Percentiles rank a stretch among this genome's conserved stretches.
These are phyloP conservation scores for Arthroderma sp. DNA, from an alignment of 2,329 filamentous ascomycete species.

Conservation along the genomic window DNA sequence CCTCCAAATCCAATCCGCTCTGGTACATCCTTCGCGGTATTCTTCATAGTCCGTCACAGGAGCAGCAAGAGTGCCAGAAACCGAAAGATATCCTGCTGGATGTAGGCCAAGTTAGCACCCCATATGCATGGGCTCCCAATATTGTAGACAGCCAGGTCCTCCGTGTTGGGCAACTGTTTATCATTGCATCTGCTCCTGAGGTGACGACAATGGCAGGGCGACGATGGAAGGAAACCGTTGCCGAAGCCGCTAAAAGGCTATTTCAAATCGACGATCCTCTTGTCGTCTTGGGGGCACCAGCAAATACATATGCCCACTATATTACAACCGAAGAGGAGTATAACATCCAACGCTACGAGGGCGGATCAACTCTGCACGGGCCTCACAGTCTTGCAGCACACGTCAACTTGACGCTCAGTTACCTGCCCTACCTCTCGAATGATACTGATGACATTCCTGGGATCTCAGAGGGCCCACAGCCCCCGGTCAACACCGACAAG, in stretches of 20 bases:
- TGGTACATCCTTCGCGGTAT: slow-evolving; percentile 66
- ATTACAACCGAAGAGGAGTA: slow-evolving; percentile 71
- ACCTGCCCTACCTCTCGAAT: slow-evolving; percentile 52
- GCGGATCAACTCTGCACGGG: slow-evolving; percentile 82
- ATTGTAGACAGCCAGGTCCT: slow-evolving; percentile 80
- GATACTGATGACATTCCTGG: slow-evolving; percentile 30
- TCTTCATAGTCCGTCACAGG: slow-evolving; percentile 54
- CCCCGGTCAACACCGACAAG: slow-evolving; percentile 65
- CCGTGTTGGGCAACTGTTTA: slow-evolving; percentile 69
- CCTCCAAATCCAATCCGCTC: slow-evolving; percentile 56
- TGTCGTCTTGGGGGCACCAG: slow-evolving; percentile 78
- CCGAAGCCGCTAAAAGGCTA: slow-evolving; percentile 39
- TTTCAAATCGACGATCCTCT: slow-evolving; percentile 43
- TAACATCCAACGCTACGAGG: slow-evolving; percentile 76
- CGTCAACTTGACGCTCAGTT: slow-evolving; percentile 68
- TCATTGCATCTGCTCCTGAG: slow-evolving; percentile 76
- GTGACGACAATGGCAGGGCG: slow-evolving; percentile 86
- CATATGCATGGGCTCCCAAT: slow-evolving; percentile 83
- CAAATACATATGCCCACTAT: slow-evolving; percentile 83
- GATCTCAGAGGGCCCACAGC: slow-evolving; percentile 44
- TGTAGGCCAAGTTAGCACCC: slow-evolving; percentile 63
- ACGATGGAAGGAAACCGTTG: slow-evolving; percentile 65
- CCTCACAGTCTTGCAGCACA: slow-evolving; percentile 72
- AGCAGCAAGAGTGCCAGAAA: slow-evolving; percentile 62
- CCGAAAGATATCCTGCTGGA: slow-evolving; percentile 80